Conservation (phyloP, 2,329 filamentous ascomycete genomes). For the Epicoccum nigrum region DNA sequence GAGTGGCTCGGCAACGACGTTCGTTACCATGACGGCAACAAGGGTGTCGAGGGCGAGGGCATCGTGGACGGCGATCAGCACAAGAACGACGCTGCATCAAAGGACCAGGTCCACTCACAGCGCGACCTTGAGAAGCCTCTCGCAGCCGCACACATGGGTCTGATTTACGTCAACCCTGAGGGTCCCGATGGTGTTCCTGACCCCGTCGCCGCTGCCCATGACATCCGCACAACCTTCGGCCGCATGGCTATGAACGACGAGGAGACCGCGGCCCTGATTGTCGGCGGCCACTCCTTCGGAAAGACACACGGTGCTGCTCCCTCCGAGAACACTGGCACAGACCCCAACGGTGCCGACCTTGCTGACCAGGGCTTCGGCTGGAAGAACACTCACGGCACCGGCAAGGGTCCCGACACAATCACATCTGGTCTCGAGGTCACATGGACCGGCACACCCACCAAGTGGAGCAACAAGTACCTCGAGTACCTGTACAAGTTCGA, state of each 20-base stretch:
- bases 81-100: slow-evolving; percentile 35
- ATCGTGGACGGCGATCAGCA: slow-evolving; percentile 42
- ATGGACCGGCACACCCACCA: slow-evolving; percentile 76
- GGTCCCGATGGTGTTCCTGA: slow-evolving; percentile 74
- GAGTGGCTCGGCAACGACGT: slow-evolving; percentile 78
- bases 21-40: slow-evolving; percentile 64
- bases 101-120: slow-evolving; percentile 51
- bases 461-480: slow-evolving; percentile 78
- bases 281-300: slow-evolving; percentile 78
- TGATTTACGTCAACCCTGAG: slow-evolving; percentile 84
- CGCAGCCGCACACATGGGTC: slow-evolving; percentile 72
- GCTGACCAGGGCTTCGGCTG: slow-evolving; percentile 76
- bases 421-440: slow-evolving; percentile 79
- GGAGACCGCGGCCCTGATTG: slow-evolving; percentile 80
- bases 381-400: slow-evolving; percentile 67
- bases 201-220: slow-evolving; percentile 69
- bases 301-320: slow-evolving; percentile 79
- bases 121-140: slow-evolving; percentile 72
- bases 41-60: slow-evolving; percentile 53
- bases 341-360: slow-evolving; percentile 69
- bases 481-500: slow-evolving; percentile 80
- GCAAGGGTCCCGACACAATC: slow-evolving; percentile 75
- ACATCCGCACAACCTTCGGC: slow-evolving; percentile 76
- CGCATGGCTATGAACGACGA: slow-evolving; percentile 86
- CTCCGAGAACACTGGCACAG: slow-evolving; percentile 67